Evolutionary conservation across 2,329 filamentous ascomycete species (phyloP), one percentile per base, ranked within the genome.

Genomic region (Rutstroemia sp.): DNA sequence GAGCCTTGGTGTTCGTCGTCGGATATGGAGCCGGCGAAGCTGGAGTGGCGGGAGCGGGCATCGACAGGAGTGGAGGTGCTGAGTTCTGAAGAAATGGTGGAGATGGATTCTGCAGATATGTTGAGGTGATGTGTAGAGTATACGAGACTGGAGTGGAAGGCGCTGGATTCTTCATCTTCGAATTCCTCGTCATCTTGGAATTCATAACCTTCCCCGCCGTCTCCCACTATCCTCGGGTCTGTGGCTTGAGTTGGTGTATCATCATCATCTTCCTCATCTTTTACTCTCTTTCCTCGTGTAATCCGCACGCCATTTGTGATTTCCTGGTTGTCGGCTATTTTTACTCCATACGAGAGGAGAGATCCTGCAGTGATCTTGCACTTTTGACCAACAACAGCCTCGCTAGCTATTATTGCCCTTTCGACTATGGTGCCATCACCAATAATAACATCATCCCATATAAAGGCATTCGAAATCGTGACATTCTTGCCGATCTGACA

Each of bases 401-500:
- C 81, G 65, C 86, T 84, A 4, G 88, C 94, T 54, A 99, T 75
- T 44, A 99, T 83, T 1, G 90, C 86, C 62, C 83, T 80, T 8
- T 80, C 78, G 49, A 99, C 75, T 23, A 79, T 79, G 16, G 86
- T 79, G 19, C 85, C 85, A 67, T 96, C 90, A 1, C 84, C 87
- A 63, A 99, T 82, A 5, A 80, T 80, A 0, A 83, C 84, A 64
- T 91, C 82, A 65, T 96, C 90, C 92, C 92, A 97, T 61, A 99
- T 82, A 65, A 90, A 92, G 21, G 89, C 87, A 63, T 90, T 80
- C 49, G 88, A 80, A 59, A 99, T 83, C 39, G 77, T 80, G 27
- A 94, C 92, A 62, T 94, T 89, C 63, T 82, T 86, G 6, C 94
- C 94, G 63, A 99, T 94, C 62, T 83, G 85, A 72, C 92, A 97